Evolutionary conservation across 2,329 filamentous ascomycete species (phyloP), one percentile per base, ranked within the genome.

Genomic region (Colletotrichum karsti): DNA sequence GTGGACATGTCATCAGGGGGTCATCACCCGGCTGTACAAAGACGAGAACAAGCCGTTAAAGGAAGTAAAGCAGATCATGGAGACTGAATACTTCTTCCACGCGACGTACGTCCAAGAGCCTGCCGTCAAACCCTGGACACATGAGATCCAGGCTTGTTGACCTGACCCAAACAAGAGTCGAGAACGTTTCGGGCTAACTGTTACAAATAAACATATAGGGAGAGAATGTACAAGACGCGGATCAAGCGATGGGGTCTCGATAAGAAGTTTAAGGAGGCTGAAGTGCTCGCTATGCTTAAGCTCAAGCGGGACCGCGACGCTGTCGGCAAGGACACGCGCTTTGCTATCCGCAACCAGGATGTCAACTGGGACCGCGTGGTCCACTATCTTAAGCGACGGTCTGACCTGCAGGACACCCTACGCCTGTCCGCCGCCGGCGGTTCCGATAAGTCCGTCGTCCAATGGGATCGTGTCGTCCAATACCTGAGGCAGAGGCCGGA

Each of bases 251-350:
- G 57, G 63, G 48, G 57, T 2, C 15, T 66, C 7, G 63, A 62
- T 46, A 66, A 62, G 28, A 66, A 66, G 30, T 22, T 66, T 22
- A 66, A 66, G 28, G 48, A 66, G 24, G 56, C 30, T 1, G 63
- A 62, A 9, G 63, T 62, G 13, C 5, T 48, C 8, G 24, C 8
- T 4, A 63, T 66, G 12, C 33, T 66, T 3, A 28, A n/a, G 15
- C 33, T 50, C 15, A 66, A 50, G 50, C 18, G 15, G 6, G 7
- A 66, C 9, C 63, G 58, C 13, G 63, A 62, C 1, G 58, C 50
- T 3, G 30, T 7, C 1, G 58, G 58, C 9, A 66, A 66, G n/a
- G 30, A 33, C 10, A 46, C 57, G 0, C 18, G 8, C 10, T 56
- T 66, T 26, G 20, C n/a, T 10, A 20, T 66, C 26, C 63, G 63